These are phyloP conservation scores for Euphrasia arctica DNA, from an alignment of 305 asterid species.

Conservation along the genomic window DNA sequence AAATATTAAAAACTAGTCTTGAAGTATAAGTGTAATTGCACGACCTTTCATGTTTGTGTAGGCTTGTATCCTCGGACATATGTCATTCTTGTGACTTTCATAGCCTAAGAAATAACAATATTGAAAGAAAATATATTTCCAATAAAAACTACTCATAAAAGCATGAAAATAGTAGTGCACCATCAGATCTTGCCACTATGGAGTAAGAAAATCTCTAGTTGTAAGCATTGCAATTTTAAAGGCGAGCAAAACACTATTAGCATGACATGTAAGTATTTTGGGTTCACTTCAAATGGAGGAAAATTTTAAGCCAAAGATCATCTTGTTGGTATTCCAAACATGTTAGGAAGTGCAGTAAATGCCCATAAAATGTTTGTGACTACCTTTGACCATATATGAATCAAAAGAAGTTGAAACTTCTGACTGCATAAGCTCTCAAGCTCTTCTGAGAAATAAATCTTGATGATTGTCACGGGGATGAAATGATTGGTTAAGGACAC, in stretches of 20 bases:
- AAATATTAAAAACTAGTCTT: neutral
- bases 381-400: neutral
- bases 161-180: too few relatives aligned
- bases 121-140: too few relatives aligned
- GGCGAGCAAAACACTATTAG: neutral
- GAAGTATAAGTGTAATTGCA: constrained; percentile 9
- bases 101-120: too few relatives aligned
- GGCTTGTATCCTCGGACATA: neutral
- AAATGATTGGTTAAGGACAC: neutral
- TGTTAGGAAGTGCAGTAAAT: neutral
- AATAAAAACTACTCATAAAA: too few relatives aligned
- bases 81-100: neutral
- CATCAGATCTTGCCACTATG: neutral
- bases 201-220: neutral
- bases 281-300: neutral
- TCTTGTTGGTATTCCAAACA: neutral
- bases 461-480: neutral
- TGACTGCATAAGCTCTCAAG: neutral
- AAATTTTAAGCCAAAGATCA: neutral
- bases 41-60: constrained; percentile 7
- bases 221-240: neutral
- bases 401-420: neutral
- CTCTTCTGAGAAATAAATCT: neutral
- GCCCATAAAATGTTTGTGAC: neutral
- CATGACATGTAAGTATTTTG: neutral